phyloP scores from a whole-genome alignment of 768 basidiomycete species.

The Mycena floridula region DNA sequence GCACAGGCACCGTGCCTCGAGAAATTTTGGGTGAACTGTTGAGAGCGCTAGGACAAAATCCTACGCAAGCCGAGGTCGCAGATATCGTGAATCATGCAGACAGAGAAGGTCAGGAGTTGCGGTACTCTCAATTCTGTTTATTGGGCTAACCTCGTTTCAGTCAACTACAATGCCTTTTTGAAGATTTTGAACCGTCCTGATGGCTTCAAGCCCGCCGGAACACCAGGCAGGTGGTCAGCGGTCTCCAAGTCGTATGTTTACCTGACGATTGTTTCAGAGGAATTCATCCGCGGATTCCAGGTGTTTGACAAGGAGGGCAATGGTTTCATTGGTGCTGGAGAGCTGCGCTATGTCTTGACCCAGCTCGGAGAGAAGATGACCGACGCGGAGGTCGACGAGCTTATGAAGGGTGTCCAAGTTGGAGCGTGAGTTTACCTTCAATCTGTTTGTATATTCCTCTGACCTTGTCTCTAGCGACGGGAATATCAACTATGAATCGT shows the following conservation, averaged over 20 bases:
- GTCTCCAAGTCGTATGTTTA: conserved; percentile 1
- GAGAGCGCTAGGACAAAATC: conserved; percentile 94
- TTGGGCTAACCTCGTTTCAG: conserved; percentile 33
- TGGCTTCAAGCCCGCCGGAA: conserved; percentile 96
- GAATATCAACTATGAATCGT: conserved; percentile 95
- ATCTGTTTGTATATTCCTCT: conserved; percentile 7
- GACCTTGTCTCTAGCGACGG: conserved; percentile 61
- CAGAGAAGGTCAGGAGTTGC: conserved; percentile 56
- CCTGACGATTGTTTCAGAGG: conserved; percentile 49
- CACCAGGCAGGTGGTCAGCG: conserved; percentile 60
- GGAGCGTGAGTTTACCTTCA: conserved; percentile 56
- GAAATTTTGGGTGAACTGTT: conserved; percentile 90
- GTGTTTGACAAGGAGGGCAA: conserved; percentile 97
- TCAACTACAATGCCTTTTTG: conserved; percentile 90
- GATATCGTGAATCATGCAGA: conserved; percentile 72
- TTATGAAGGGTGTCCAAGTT: conserved; percentile 93
- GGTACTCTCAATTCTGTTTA: background rate
- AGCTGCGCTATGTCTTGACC: conserved; percentile 89
- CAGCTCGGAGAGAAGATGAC: conserved; percentile 98
- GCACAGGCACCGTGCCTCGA: conserved; percentile 83
- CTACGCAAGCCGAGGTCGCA: conserved; percentile 96
- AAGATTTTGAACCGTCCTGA: conserved; percentile 90
- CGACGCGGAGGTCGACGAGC: conserved; percentile 96
- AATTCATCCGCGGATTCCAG: conserved; percentile 98
- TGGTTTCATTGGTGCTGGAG: conserved; percentile 87